Evolutionary conservation across 805 yeast genomes (phyloP), one percentile per base, ranked within the genome.

Genomic region (Wickerhamomyces bovis): DNA sequence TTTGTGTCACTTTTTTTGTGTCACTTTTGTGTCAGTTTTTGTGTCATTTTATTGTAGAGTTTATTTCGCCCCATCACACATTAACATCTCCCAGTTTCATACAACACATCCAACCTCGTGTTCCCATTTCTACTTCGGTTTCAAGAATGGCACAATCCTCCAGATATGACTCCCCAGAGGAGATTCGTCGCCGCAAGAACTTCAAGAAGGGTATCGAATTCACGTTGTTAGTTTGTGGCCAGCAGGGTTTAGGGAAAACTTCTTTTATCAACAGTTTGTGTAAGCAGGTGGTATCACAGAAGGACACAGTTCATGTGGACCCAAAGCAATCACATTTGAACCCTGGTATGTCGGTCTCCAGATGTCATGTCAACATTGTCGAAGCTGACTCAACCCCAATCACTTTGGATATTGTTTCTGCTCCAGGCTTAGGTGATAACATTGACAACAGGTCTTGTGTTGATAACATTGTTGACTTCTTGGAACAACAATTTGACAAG

Each of bases 401-500:
- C 39, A 60, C 70, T 36, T 68, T 87, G 53, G 78, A 79, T 52
- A 70, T 84, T 42, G 76, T 84, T 42, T 83, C 83, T 58, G 75
- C 92, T 6, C 85, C 88, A 19, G 94, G 92, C 1, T 80, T 84
- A 58, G 94, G 92, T 39, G 90, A 84, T 56, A 81, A 78, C 60
- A 71, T 85, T 54, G 81, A 86, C 65, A 84, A 83, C 64, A 75
- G 74, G 43, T 53, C 66, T 30, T 73, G 80, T 30, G 69, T 73
- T 41, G 55, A 56, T 2, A 69, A 76, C 51, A 74, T 87, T 45
- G 76, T 76, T 49, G 72, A 74, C 33, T 84, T 78, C 66, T 69
- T 86, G 50, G 86, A 83, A 62, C 75, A 70, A 49, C 90, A 85
- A 64, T 85, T 81, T 64, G 89, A 85, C 58, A 73, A 74, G 49